Conservation (phyloP, 192 early-diverging fungal species). For the Backusella mclennaniae region DNA sequence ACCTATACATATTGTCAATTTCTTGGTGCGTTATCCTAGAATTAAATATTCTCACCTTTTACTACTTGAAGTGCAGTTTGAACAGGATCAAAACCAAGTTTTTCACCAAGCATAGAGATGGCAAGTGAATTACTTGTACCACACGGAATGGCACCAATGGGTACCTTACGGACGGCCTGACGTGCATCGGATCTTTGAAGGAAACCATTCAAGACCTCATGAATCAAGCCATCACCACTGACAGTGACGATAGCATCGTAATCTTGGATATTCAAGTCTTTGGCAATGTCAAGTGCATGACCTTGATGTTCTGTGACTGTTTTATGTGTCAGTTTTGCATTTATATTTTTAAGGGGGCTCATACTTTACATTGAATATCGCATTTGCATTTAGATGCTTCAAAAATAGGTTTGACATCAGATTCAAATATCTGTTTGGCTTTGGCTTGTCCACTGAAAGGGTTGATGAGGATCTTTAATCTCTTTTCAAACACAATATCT, state of each 20-base stretch:
- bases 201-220: constrained; percentile 79
- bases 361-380: constrained; percentile 47
- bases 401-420: constrained; percentile 58
- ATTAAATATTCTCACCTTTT: constrained; percentile 25
- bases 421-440: constrained; percentile 53
- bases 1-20: not conserved
- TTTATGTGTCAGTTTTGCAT: not conserved
- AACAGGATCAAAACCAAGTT: constrained; percentile 33
- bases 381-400: constrained; percentile 53
- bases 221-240: constrained; percentile 79
- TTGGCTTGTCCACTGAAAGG: constrained; percentile 73
- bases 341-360: too few relatives aligned
- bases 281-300: constrained; percentile 65
- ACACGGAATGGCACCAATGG: constrained; percentile 62
- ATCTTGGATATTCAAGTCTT: constrained; percentile 44
- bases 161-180: constrained; percentile 47
- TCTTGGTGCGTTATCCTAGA: not conserved
- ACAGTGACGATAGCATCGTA: constrained; percentile 65
- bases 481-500: constrained; percentile 31
- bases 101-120: constrained; percentile 49
- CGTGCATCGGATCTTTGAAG: constrained; percentile 66
- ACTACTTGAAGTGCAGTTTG: constrained; percentile 38
- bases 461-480: constrained; percentile 63
- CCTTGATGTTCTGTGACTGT: constrained; percentile 58
- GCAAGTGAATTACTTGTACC: constrained; percentile 57